Percentiles rank a stretch among this genome's conserved stretches.
Evolutionary conservation across 2,329 filamentous ascomycete genomes (phyloP).

Genomic region (Diaporthe eres): DNA sequence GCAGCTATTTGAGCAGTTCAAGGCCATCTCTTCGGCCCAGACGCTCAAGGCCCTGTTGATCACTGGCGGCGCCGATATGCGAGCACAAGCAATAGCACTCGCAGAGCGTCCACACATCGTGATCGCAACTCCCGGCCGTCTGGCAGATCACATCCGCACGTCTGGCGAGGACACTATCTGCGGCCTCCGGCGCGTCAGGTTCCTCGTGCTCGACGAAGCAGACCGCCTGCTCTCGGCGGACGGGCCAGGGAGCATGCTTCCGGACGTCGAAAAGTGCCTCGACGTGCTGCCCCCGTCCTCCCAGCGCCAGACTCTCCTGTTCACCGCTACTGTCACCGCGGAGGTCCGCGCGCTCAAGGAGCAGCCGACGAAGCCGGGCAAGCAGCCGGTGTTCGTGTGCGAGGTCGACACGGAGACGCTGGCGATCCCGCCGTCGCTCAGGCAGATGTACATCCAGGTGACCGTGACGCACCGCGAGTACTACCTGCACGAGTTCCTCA

Average conservation of each 20-base stretch:
- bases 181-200: slow-evolving; percentile 82
- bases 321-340: slow-evolving; percentile 94
- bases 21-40: slow-evolving; percentile 90
- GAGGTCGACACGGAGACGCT: slow-evolving; percentile 84
- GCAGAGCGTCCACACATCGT: slow-evolving; percentile 89
- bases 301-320: slow-evolving; percentile 91
- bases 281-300: slow-evolving; percentile 82
- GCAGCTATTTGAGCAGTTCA: slow-evolving; percentile 97
- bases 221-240: slow-evolving; percentile 86
- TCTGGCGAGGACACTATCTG: slow-evolving; percentile 93
- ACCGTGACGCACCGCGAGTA: slow-evolving; percentile 95
- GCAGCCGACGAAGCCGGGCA: slow-evolving; percentile 77
- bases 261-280: slow-evolving; percentile 91
- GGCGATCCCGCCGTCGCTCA: slow-evolving; percentile 84
- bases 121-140: slow-evolving; percentile 91
- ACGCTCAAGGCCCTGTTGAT: slow-evolving; percentile 90
- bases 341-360: slow-evolving; percentile 91
- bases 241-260: slow-evolving; percentile 88
- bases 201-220: slow-evolving; percentile 95
- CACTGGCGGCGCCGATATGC: slow-evolving; percentile 94
- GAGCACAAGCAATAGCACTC: slow-evolving; percentile 87
- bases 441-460: slow-evolving; percentile 88
- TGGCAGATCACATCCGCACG: slow-evolving; percentile 93
- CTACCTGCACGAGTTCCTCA: slow-evolving; percentile 90
- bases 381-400: slow-evolving; percentile 87